phyloP scores from a whole-genome alignment of 441 rosid species.

The Gossypium schwendimanii region DNA sequence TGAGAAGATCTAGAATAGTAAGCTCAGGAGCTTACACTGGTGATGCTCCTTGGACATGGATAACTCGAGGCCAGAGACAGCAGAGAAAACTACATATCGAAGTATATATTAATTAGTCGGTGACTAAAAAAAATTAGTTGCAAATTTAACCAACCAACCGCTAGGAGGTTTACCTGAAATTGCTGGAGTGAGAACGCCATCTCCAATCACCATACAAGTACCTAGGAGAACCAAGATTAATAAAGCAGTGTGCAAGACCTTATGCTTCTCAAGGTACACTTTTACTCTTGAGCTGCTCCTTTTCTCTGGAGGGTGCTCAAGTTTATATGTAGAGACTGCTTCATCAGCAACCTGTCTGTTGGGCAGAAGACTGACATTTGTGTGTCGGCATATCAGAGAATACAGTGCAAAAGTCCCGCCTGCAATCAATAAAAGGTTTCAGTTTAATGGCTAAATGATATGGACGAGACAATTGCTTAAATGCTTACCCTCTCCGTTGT shows the following conservation, averaged over 20 bases:
- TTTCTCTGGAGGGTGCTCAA: slow-evolving; percentile 62
- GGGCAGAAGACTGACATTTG: slow-evolving; percentile 83
- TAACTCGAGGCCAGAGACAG: slow-evolving; percentile 93
- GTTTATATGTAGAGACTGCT: slow-evolving; percentile 78
- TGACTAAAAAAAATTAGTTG: background rate
- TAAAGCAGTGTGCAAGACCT: slow-evolving; percentile 74
- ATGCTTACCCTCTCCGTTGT: slow-evolving; percentile 81
- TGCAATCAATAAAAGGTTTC: slow-evolving; percentile 22
- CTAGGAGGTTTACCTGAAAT: slow-evolving; percentile 59
- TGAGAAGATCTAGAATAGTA: background rate
- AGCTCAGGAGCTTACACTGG: slow-evolving; percentile 53
- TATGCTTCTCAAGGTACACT: slow-evolving; percentile 68
- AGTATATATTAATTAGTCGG: background rate
- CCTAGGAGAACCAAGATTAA: slow-evolving; percentile 87
- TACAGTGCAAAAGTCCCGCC: slow-evolving; percentile 97
- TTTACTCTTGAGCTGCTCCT: slow-evolving; percentile 52
- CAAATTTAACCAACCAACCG: background rate
- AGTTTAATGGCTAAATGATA: background rate
- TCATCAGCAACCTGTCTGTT: slow-evolving; percentile 85
- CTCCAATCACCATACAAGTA: slow-evolving; percentile 98
- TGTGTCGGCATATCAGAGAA: slow-evolving; percentile 83
- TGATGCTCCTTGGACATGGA: slow-evolving; percentile 89
- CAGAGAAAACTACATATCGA: slow-evolving; percentile 71
- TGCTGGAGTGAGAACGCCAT: slow-evolving; percentile 94
- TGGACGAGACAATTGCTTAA: background rate